phyloP scores from a whole-genome alignment of 768 basidiomycete genomes.

The Auricularia auricula-judae region DNA sequence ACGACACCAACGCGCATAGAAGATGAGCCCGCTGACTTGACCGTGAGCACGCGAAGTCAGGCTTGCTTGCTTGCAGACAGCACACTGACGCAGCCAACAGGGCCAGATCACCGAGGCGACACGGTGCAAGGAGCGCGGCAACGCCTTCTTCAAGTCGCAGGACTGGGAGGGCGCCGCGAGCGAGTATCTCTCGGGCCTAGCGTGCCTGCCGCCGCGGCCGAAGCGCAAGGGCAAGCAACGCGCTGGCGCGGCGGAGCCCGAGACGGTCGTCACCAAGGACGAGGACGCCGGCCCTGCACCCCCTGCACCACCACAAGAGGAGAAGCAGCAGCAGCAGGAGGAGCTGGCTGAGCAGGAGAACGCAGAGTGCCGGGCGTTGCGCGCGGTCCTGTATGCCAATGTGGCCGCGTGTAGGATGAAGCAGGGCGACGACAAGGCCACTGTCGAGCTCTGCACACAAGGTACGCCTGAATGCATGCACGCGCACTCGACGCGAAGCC shows the following conservation, averaged over 20 bases:
- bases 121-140: not conserved
- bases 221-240: slow-evolving; percentile 20
- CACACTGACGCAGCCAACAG: not conserved
- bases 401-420: slow-evolving; percentile 79
- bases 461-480: slow-evolving; percentile 23
- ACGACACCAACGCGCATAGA: too few relatives aligned
- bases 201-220: slow-evolving; percentile 37
- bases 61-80: too few relatives aligned
- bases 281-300: not conserved
- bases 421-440: slow-evolving; percentile 70
- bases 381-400: slow-evolving; percentile 76
- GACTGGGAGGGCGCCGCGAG: slow-evolving; percentile 62
- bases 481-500: too few relatives aligned
- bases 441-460: slow-evolving; percentile 70
- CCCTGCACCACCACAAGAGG: slow-evolving; percentile 6
- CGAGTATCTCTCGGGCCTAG: slow-evolving; percentile 60
- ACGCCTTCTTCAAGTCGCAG: slow-evolving; percentile 17
- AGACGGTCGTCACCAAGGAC: slow-evolving; percentile 13
- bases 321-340: slow-evolving; percentile 15
- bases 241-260: slow-evolving; percentile 9
- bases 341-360: slow-evolving; percentile 9
- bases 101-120: not conserved
- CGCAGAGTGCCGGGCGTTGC: slow-evolving; percentile 29
- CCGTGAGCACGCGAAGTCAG: too few relatives aligned
- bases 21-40: too few relatives aligned